Evolutionary conservation across 2,329 filamentous ascomycete species (phyloP), one percentile per base, ranked within the genome.

Genomic region (Dryadomyces sulphureus): DNA sequence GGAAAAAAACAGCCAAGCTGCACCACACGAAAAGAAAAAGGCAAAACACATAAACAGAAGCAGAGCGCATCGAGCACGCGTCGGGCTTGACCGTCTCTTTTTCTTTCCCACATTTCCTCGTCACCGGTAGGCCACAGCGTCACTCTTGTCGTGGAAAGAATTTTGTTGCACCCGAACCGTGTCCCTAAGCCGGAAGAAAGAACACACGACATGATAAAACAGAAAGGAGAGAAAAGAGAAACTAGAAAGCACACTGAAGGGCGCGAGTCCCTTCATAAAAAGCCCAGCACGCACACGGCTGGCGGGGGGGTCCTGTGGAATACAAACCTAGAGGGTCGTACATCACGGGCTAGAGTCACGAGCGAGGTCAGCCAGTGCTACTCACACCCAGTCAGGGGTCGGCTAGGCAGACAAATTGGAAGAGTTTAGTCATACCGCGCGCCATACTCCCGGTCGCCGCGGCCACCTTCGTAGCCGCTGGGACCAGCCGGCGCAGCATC

Each of bases 371-470:
- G 40, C 25, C 11, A 19, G 34, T 32, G 16, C 21, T 20, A 8
- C 20, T 27, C 40, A 42, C 40, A 20, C 11, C 19, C 22, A 20
- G 40, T 42, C 17, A 17, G 17, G 27, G 40, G 19, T 21, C 12
- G 21, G 30, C 22, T 20, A 35, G 32, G 21, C 41, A 34, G 20
- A 20, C 8, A 45, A 38, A n/a, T n/a, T n/a, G 22, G 22, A 25
- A 19, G 19, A 40, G 34, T 4, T 14, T 39, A 45, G 17, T 38
- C 50, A 14, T 53, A 66, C 64, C 65, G 64, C 60, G 51, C 46
- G 41, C 32, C 62, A 51, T 68, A 69, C 46, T 69, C 66, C 20
- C 67, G 64, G 27, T 61, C 59, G 53, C 68, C 66, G 35, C 64
- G 59, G 43, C 63, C 59, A 16, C 60, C 57, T n/a, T 68, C 65